These are phyloP conservation scores for Lentinus tigrinus DNA, from an alignment of 768 basidiomycete genomes.

Conservation along the genomic window DNA sequence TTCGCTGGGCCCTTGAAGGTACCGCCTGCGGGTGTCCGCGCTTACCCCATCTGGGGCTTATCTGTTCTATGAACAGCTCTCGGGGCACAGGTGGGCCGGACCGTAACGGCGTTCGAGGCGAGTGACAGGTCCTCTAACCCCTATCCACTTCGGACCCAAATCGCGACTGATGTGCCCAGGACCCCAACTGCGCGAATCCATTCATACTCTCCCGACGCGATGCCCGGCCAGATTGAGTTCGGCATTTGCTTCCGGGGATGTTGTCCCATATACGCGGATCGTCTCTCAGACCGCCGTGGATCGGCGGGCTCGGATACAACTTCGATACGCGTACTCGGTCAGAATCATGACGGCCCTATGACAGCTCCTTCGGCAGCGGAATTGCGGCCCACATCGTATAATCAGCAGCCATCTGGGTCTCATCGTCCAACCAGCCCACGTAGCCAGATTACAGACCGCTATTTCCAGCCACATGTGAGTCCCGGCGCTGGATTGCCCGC, in stretches of 20 bases:
- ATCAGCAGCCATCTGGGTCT: constrained; percentile 26
- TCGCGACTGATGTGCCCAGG: constrained; percentile 16
- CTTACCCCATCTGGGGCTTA: constrained; percentile 19
- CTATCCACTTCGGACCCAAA: constrained; percentile 19
- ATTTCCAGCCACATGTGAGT: constrained; percentile 6
- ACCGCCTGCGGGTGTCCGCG: constrained; percentile 7
- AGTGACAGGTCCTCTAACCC: constrained; percentile 17
- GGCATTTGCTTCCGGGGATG: constrained; percentile 1
- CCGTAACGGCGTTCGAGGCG: constrained; percentile 6
- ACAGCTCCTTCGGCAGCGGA: constrained; percentile 2
- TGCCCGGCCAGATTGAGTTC: constrained; percentile 3
- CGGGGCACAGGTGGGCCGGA: constrained; percentile 16
- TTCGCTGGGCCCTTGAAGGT: constrained; percentile 11
- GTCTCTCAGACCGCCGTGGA: neutral
- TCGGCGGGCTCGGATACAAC: constrained; percentile 13
- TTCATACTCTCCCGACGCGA: constrained; percentile 6
- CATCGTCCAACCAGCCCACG: constrained; percentile 25
- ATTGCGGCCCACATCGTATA: constrained; percentile 13
- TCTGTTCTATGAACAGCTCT: constrained; percentile 20
- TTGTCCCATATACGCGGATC: constrained; percentile 3
- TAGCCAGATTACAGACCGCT: constrained; percentile 17
- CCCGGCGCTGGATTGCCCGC: neutral
- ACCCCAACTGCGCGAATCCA: constrained; percentile 8
- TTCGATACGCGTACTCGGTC: constrained; percentile 3
- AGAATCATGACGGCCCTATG: constrained; percentile 8